Base-by-base conservation (phyloP, 208 protist genomes). In the Wallacemonas sp. region DNA sequence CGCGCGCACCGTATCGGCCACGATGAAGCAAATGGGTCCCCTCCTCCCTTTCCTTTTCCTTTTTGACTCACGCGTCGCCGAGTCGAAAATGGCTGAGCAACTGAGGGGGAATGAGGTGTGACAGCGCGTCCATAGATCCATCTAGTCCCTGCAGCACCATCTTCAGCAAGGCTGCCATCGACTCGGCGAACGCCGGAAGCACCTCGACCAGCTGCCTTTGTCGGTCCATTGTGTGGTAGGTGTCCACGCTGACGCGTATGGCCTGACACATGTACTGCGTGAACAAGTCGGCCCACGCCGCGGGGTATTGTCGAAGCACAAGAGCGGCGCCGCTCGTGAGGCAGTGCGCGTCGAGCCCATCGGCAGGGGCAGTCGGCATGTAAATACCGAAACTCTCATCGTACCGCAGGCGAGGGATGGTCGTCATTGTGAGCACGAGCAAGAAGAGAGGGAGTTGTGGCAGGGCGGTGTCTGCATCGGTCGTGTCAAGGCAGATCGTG, bases 261-360 rank as follows among this genome's bases (percentile, higher is more conserved):
- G 91, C 76, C 70, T 98, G 97, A 32, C 85, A 86, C 6, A 98
- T 33, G 38, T 96, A 91, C 38, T 78, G 76, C 29, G 98, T 37
- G 30, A 98, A 87, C 22, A 87, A 66, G 37, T 91, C 66, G 0
- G 72, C 88, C 34, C 94, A 73, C 32, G 85, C 67, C 4, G 83
- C 81, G 45, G 98, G 96, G 45, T 98, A 97, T 66, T 98, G 97
- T 63, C 93, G 95, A 3, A 99, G 73, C 19, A 98, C 27, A 2
- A 92, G 89, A 4, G 94, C 85, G 8, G 97, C 63, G 27, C 97
- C 97, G 19, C 92, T 77, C 37, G 91, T 76, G 38, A 98, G 92
- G 38, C 91, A 69, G 22, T 79, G 84, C 22, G 88, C 83, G 68
- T 99, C 97, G 3, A 94, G 68, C 12, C 60, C 26, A 48, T 87